phyloP scores from a whole-genome alignment of 192 early-diverging fungal genomes.

The Coemansia sp. region DNA sequence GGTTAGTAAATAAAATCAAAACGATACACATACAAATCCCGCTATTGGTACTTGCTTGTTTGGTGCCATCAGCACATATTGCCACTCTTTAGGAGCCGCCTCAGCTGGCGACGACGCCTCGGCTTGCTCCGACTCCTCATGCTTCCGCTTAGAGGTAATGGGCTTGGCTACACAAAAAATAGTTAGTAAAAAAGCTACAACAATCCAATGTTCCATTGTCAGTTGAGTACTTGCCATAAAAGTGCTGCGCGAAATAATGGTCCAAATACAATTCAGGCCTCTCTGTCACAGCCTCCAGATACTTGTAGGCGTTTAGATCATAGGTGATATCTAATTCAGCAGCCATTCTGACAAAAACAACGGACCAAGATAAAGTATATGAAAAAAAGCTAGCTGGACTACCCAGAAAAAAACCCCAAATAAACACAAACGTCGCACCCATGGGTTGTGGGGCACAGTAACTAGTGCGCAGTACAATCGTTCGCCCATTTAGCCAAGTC shows the following conservation, averaged over 20 bases:
- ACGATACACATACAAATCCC: background rate
- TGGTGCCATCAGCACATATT: constrained; percentile 36
- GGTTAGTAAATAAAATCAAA: background rate
- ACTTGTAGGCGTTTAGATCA: constrained; percentile 25
- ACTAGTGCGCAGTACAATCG: background rate
- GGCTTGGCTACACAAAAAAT: constrained; percentile 6
- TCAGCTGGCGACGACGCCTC: background rate
- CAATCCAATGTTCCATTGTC: background rate
- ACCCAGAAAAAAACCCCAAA: background rate
- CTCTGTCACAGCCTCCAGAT: constrained; percentile 15
- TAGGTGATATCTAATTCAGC: constrained; percentile 21
- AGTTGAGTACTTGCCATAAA: constrained; percentile 11
- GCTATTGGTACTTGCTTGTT: constrained; percentile 25
- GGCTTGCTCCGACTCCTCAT: constrained; percentile 1
- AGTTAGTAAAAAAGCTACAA: background rate
- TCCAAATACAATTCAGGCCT: constrained; percentile 22
- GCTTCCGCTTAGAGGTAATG: constrained; percentile 29
- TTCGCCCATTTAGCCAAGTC: constrained; percentile 36
- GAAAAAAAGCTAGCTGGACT: background rate
- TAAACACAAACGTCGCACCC: background rate
- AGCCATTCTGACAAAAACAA: constrained; percentile 1
- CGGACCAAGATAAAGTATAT: background rate
- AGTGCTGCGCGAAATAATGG: constrained; percentile 30
- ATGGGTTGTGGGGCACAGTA: background rate
- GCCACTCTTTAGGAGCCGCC: constrained; percentile 20